Evolutionary conservation across 1,284 basidiomycete species (phyloP).

Genomic region (Ustilago lituana): DNA sequence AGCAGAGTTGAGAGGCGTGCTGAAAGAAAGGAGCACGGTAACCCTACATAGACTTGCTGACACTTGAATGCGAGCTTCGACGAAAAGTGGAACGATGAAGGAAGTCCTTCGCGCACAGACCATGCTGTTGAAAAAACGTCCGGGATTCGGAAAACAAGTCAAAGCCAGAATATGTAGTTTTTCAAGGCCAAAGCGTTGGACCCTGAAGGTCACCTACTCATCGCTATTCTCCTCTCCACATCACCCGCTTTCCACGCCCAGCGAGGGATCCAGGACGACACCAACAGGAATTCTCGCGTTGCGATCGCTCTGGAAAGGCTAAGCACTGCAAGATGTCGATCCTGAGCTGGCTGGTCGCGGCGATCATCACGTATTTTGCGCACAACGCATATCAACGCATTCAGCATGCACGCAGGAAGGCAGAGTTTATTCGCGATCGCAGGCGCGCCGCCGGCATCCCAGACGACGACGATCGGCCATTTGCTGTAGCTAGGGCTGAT

Average conservation of each 20-base stretch:
- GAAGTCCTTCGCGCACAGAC: no score
- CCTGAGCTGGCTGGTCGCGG: slow-evolving; percentile 24
- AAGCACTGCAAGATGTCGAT: slow-evolving; percentile 23
- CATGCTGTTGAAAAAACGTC: no score
- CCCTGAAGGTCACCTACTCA: slow-evolving; percentile 3
- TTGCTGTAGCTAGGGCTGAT: slow-evolving; percentile 43
- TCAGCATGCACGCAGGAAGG: slow-evolving; percentile 33
- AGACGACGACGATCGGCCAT: slow-evolving; percentile 49
- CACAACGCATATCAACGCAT: slow-evolving; percentile 23
- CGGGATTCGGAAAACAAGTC: background rate
- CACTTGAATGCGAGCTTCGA: no score
- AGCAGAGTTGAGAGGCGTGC: no score
- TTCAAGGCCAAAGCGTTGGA: slow-evolving; percentile 1
- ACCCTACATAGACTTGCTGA: no score
- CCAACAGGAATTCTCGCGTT: no score
- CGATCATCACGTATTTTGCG: slow-evolving; percentile 18
- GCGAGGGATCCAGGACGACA: background rate
- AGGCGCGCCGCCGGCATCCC: slow-evolving; percentile 54
- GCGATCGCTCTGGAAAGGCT: background rate
- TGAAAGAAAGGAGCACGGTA: no score
- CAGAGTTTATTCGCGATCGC: slow-evolving; percentile 41
- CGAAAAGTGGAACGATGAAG: no score
- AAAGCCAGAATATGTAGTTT: background rate
- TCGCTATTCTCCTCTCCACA: background rate
- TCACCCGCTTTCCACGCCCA: background rate